These are phyloP conservation scores for Penicillium sclerotigenum DNA, from an alignment of 2,329 filamentous ascomycete species.

Conservation along the genomic window DNA sequence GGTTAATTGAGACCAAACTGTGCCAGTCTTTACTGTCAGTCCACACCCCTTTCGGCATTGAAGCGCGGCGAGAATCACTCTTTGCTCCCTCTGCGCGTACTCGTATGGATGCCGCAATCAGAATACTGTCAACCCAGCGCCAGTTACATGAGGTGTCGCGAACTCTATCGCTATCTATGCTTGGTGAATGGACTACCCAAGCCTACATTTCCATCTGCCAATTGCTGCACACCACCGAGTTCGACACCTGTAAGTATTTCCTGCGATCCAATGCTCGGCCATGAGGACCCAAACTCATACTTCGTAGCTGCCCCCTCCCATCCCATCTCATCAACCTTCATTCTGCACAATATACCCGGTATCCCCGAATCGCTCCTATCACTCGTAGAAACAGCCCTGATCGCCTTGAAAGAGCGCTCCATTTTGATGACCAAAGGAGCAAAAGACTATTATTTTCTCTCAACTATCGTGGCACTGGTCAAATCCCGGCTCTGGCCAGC, in stretches of 20 bases:
- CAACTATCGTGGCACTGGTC: conserved; percentile 35
- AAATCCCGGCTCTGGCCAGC: conserved; percentile 35
- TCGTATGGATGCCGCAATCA: conserved; percentile 37
- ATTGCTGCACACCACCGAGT: conserved; percentile 29
- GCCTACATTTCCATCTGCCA: conserved; percentile 40
- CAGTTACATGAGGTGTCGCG: conserved; percentile 33
- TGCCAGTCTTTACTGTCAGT: conserved; percentile 39
- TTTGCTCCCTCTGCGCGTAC: conserved; percentile 37
- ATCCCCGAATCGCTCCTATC: conserved; percentile 35
- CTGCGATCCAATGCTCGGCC: not conserved
- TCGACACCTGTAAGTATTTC: conserved; percentile 22
- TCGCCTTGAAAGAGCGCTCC: conserved; percentile 31
- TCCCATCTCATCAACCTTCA: conserved; percentile 13
- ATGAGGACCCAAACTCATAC: not conserved
- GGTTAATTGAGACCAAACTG: conserved; percentile 36
- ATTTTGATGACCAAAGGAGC: conserved; percentile 37
- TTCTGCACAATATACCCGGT: conserved; percentile 29
- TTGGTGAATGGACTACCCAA: conserved; percentile 39
- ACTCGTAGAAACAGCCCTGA: conserved; percentile 31
- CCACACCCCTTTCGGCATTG: conserved; percentile 40
- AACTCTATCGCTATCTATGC: conserved; percentile 32
- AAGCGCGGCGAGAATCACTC: conserved; percentile 30
- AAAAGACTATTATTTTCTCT: conserved; percentile 42
- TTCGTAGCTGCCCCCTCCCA: conserved; percentile 1
- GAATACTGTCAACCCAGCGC: conserved; percentile 39